Base-by-base conservation (phyloP, 257 asterid species). In the Solanum gandarillasii region DNA sequence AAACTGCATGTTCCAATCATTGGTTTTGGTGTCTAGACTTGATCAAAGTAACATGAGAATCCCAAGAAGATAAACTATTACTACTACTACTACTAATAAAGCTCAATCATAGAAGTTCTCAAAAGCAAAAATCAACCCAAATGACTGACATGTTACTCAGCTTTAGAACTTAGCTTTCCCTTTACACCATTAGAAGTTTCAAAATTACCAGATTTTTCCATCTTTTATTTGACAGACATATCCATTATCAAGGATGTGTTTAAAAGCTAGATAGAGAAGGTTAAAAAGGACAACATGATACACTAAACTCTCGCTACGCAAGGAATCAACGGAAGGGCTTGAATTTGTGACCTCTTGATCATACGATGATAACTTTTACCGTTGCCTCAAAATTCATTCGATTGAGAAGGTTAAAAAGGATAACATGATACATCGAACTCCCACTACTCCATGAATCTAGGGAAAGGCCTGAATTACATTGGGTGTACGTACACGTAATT, bases 31-130 rank as follows among this genome's bases (percentile, higher is more conserved):
- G 91, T 89, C 87, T 87, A 20, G 83, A 86, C 84, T 88, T 68
- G 89, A 89, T 91, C 91, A 89, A 91, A 88, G 89, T 67, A 71
- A 89, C 88, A 85, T 88, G 89, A 90, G 92, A 89, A 91, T 90
- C 93, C 93, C 93, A 88, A 89, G 87, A 85, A 34, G 60, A 81
- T 78, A 72, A 68, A 36, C 79, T 74, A 89, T 12, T 39, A 73
- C 46, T 13, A 20, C 81, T 73, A 20, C 81, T 73, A 79, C 62
- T 75, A 16, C 9, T 52, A 16, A 16, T 16, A 89, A 87, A 83
- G 86, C 89, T 84, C 71, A 38, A 91, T 89, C 90, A 88, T 87
- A 78, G 90, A 46, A 87, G 86, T 89, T 74, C 89, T 68, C 91
- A 91, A 91, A 91, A 90, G 91, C 89, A 90, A 87, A 89, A 83